Conservation (phyloP, 2,329 filamentous ascomycete species). For the Scolecobasidium constrictum region DNA sequence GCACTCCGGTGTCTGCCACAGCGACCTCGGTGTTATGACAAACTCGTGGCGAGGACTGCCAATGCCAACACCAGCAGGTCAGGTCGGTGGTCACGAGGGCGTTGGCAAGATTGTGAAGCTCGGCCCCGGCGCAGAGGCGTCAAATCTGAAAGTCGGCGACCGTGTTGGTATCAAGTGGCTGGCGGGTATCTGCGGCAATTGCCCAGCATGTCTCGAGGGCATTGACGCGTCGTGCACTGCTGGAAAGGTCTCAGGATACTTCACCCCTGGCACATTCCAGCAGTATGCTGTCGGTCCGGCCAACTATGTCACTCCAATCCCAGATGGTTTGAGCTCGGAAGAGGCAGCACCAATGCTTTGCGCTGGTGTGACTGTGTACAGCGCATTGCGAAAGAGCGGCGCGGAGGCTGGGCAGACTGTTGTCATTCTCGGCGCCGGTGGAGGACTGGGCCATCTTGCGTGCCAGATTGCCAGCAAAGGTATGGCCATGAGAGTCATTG, state of each 20-base stretch:
- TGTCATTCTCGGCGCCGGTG: slow-evolving; percentile 46
- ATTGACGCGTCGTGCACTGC: slow-evolving; percentile 45
- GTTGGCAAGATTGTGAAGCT: slow-evolving; percentile 55
- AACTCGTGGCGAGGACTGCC: slow-evolving; percentile 43
- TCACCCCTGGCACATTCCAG: slow-evolving; percentile 61
- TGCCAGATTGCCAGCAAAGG: slow-evolving; percentile 49
- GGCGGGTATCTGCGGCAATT: slow-evolving; percentile 43
- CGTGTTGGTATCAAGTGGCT: slow-evolving; percentile 64
- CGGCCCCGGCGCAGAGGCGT: slow-evolving; percentile 46
- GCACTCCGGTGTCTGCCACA: slow-evolving; percentile 56
- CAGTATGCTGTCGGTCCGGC: slow-evolving; percentile 55
- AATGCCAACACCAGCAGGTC: slow-evolving; percentile 46
- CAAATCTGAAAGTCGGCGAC: slow-evolving; percentile 52
- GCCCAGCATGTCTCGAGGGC: slow-evolving; percentile 42
- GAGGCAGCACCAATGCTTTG: slow-evolving; percentile 57
- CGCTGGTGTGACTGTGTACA: slow-evolving; percentile 57
- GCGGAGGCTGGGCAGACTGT: slow-evolving; percentile 51
- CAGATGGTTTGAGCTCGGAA: slow-evolving; percentile 47
- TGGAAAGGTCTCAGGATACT: slow-evolving; percentile 50
- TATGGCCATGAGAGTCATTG: slow-evolving; percentile 54
- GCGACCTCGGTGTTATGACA: slow-evolving; percentile 47
- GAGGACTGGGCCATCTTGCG: slow-evolving; percentile 54
- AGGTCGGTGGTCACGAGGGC: slow-evolving; percentile 61
- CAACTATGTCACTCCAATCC: slow-evolving; percentile 60
- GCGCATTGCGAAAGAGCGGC: slow-evolving; percentile 50